Conservation (phyloP, 2,329 filamentous ascomycete genomes). For the Claviceps quebecensis region DNA sequence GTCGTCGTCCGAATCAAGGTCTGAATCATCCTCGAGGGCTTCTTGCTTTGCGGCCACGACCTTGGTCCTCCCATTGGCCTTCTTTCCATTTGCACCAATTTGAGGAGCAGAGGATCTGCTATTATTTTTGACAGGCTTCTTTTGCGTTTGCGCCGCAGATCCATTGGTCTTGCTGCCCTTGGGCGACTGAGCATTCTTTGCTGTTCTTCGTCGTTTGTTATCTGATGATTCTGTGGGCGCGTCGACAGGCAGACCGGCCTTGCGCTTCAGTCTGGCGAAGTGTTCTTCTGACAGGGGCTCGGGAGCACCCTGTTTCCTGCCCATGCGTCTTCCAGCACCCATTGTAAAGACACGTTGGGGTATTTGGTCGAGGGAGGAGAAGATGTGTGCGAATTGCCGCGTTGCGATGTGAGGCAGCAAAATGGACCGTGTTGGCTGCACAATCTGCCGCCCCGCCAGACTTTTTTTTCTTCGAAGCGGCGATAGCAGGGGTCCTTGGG, state of each 20-base stretch:
- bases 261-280: conserved; percentile 71
- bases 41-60: not conserved
- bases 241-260: conserved; percentile 56
- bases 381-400: not conserved
- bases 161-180: conserved; percentile 10
- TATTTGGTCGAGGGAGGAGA: conserved; percentile 6
- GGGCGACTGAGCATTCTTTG: conserved; percentile 10
- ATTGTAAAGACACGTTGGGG: conserved; percentile 35
- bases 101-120: conserved; percentile 5
- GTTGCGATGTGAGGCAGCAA: not conserved
- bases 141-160: conserved; percentile 6
- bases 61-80: conserved; percentile 19
- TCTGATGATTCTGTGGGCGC: conserved; percentile 34
- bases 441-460: conserved; percentile 20
- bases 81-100: conserved; percentile 3
- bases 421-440: not conserved
- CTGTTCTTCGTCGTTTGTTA: conserved; percentile 10
- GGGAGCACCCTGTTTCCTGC: conserved; percentile 80
- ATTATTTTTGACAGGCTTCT: conserved; percentile 16
- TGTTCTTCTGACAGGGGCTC: conserved; percentile 68
- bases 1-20: conserved; percentile 29
- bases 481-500: conserved; percentile 16
- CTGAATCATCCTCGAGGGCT: conserved; percentile 16
- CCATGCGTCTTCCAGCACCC: conserved; percentile 81
- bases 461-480: conserved; percentile 20